Conservation (phyloP, 768 basidiomycete species). For the Boletus rubroflammeus region DNA sequence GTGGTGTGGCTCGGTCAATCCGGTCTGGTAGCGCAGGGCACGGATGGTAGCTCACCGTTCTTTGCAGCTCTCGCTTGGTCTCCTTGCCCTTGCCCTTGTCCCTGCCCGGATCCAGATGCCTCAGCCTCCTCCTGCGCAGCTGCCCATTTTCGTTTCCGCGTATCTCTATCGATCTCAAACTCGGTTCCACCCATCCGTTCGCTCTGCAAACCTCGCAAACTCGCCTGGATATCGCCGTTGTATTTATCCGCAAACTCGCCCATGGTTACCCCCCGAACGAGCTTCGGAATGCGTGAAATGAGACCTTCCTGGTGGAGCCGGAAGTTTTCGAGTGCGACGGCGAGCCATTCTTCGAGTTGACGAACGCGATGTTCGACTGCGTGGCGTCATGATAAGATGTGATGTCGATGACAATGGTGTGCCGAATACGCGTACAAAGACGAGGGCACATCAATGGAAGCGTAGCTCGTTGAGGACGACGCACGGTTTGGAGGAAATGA, state of each 20-base stretch:
- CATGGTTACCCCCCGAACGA: conserved; percentile 68
- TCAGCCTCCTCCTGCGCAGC: conserved; percentile 56
- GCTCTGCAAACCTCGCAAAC: conserved; percentile 63
- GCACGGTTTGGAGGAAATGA: neutral
- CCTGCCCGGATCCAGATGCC: conserved; percentile 32
- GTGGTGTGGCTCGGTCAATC: neutral
- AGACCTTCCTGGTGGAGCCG: conserved; percentile 71
- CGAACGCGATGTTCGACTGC: conserved; percentile 70
- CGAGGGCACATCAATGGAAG: no score
- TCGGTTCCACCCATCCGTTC: conserved; percentile 53
- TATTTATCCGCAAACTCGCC: conserved; percentile 78
- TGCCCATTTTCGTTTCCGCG: conserved; percentile 76
- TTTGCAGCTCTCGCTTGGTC: conserved; percentile 45
- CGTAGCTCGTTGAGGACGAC: neutral
- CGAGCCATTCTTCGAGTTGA: conserved; percentile 73
- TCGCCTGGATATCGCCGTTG: conserved; percentile 69
- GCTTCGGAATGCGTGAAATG: conserved; percentile 70
- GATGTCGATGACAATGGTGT: neutral
- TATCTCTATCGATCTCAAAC: conserved; percentile 60
- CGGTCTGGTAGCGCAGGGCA: neutral
- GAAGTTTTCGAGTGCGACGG: conserved; percentile 70
- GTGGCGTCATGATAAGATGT: neutral
- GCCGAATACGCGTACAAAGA: no score
- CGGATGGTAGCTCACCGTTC: conserved; percentile 41
- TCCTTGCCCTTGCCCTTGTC: neutral